A percentile compares a stretch with the other conserved stretches of the same genome.
Conservation (phyloP, 768 basidiomycete genomes). For the Boletus rufocinnamomeus region DNA sequence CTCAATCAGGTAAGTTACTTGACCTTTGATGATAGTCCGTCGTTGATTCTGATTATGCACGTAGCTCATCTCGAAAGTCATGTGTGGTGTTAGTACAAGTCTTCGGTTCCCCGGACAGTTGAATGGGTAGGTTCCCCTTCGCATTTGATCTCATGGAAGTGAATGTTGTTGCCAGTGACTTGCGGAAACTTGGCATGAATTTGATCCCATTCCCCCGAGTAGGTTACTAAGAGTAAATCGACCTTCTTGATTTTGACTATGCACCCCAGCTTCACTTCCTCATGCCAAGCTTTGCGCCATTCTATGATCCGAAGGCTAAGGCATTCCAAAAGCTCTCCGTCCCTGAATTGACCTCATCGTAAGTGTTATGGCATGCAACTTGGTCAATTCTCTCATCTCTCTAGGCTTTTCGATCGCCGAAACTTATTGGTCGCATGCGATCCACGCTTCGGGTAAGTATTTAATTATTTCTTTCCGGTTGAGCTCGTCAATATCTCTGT, state of each 20-base stretch:
- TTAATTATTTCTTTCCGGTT: neutral
- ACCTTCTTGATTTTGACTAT: neutral
- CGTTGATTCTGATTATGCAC: neutral
- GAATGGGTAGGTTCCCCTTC: conserved; percentile 61
- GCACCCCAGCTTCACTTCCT: conserved; percentile 85
- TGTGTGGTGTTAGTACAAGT: conserved; percentile 93
- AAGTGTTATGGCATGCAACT: conserved; percentile 27
- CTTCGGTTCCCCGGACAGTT: conserved; percentile 92
- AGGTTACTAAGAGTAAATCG: conserved; percentile 25
- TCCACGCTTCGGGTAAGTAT: conserved; percentile 65
- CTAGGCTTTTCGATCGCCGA: conserved; percentile 75
- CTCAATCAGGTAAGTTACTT: conserved; percentile 60
- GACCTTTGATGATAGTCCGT: neutral
- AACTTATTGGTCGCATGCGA: conserved; percentile 84
- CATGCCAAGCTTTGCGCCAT: conserved; percentile 92
- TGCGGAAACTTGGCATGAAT: conserved; percentile 91
- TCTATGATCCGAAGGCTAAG: conserved; percentile 65
- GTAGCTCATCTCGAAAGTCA: conserved; percentile 81
- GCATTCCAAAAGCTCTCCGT: conserved; percentile 63
- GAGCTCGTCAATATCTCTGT: neutral
- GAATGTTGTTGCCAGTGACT: conserved; percentile 50
- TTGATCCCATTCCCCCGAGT: conserved; percentile 95
- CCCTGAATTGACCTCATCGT: conserved; percentile 75
- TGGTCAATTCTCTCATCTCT: conserved; percentile 1
- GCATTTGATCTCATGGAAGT: conserved; percentile 1